phyloP scores from a whole-genome alignment of 176 grass and related monocot genomes.

The Thalia dealbata region DNA sequence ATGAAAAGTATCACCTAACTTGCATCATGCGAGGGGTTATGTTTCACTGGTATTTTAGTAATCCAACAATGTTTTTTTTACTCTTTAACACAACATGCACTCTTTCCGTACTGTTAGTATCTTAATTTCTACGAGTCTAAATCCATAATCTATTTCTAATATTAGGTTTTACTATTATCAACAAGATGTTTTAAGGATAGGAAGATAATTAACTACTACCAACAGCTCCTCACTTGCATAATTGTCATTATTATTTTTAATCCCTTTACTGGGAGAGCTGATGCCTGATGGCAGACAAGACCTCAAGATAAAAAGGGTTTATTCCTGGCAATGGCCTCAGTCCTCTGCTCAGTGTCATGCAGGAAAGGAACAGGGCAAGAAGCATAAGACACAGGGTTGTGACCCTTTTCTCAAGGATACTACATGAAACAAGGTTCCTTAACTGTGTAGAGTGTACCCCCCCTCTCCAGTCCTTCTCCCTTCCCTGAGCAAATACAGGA shows the following conservation, averaged over 20 bases:
- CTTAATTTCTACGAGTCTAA: too few species aligned
- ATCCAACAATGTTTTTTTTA: too few species aligned
- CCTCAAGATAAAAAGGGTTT: not conserved
- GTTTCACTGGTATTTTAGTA: too few species aligned
- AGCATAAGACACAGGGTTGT: not conserved
- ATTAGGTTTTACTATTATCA: too few species aligned
- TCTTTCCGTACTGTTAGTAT: too few species aligned
- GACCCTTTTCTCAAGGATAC: not conserved
- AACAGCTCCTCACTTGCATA: not conserved
- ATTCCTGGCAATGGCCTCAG: conserved; percentile 17
- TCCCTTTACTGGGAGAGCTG: not conserved
- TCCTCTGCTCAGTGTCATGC: not conserved
- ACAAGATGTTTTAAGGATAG: too few species aligned
- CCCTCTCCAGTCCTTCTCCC: not conserved
- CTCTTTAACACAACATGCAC: too few species aligned
- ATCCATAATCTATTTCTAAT: too few species aligned
- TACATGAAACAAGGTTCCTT: not conserved
- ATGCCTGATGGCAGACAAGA: conserved; percentile 4
- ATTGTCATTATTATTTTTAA: not conserved
- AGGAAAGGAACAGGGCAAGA: conserved; percentile 1
- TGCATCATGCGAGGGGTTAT: too few species aligned
- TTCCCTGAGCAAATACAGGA: not conserved
- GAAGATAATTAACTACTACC: not conserved
- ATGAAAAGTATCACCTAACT: too few species aligned
- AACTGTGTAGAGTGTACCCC: too few species aligned